Percentiles rank a stretch among this genome's conserved stretches.
Conservation (phyloP, 208 protist species). For the Tritrichomonas musculus region DNA sequence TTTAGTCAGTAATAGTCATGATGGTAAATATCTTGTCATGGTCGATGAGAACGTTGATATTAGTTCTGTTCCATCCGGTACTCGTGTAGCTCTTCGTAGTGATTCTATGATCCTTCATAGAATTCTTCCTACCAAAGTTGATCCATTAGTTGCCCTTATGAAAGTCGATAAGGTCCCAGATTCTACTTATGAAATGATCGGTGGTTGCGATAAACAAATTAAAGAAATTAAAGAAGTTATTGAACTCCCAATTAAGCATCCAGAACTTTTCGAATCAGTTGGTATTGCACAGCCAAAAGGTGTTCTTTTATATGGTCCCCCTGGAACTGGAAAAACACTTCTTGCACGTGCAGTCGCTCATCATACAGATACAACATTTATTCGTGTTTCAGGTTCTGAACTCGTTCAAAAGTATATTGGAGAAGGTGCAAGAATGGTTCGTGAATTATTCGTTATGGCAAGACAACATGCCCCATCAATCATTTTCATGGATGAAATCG, state of each 20-base stretch:
- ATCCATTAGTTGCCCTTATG: constrained; percentile 97
- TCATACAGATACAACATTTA: constrained; percentile 90
- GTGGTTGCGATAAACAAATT: constrained; percentile 97
- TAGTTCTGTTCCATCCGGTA: neutral
- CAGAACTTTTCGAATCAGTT: constrained; percentile 98
- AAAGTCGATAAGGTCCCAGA: constrained; percentile 99
- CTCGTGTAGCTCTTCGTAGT: constrained; percentile 75
- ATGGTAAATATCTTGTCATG: constrained; percentile 13
- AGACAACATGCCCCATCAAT: constrained; percentile 94
- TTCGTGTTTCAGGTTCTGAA: constrained; percentile 96
- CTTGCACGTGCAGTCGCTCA: constrained; percentile 95
- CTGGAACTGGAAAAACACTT: constrained; percentile 81
- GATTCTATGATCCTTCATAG: constrained; percentile 88
- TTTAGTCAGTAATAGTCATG: neutral
- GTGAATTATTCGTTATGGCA: constrained; percentile 99
- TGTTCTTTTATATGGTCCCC: constrained; percentile 91
- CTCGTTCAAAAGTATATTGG: constrained; percentile 99
- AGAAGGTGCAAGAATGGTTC: constrained; percentile 97
- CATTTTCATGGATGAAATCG: constrained; percentile 99
- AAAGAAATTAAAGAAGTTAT: constrained; percentile 94
- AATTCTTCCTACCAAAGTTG: constrained; percentile 60
- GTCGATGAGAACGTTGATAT: constrained; percentile 26
- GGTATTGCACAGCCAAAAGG: constrained; percentile 97
- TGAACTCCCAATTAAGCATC: constrained; percentile 94
- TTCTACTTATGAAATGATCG: constrained; percentile 98